Conservation (phyloP, 805 yeast species). For the Saccharomycopsis sp. region DNA sequence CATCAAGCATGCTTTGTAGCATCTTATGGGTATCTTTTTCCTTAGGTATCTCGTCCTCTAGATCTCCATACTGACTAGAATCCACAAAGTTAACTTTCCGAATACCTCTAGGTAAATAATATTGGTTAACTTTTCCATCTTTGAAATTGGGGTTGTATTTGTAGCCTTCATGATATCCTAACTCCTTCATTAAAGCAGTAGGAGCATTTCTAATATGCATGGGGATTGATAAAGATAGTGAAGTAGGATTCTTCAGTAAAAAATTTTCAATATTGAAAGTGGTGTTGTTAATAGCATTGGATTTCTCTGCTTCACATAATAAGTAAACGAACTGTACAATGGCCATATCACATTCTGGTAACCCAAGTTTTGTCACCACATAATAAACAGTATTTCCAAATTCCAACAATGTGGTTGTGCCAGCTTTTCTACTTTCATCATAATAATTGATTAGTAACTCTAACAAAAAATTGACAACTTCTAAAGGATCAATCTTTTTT, state of each 20-base stretch:
- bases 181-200: constrained; percentile 76
- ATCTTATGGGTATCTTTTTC: too few relatives aligned
- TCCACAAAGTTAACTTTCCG: constrained; percentile 39
- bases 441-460: constrained; percentile 91
- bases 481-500: constrained; percentile 90
- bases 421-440: constrained; percentile 70
- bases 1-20: too few relatives aligned
- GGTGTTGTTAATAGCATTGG: constrained; percentile 51
- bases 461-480: constrained; percentile 82
- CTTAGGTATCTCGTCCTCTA: neutral
- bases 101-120: constrained; percentile 60
- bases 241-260: constrained; percentile 12
- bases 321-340: constrained; percentile 89
- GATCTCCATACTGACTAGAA: constrained; percentile 22
- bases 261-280: constrained; percentile 27
- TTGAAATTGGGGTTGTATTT: constrained; percentile 78
- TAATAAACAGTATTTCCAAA: constrained; percentile 80
- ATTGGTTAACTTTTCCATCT: constrained; percentile 66
- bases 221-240: constrained; percentile 32
- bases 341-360: constrained; percentile 90
- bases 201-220: constrained; percentile 92
- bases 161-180: constrained; percentile 78
- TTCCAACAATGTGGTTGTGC: constrained; percentile 66
- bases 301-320: constrained; percentile 74
- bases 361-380: constrained; percentile 81